These are phyloP conservation scores for Tuber umbilicatum DNA, from an alignment of 495 filamentous ascomycete species.

Conservation along the genomic window DNA sequence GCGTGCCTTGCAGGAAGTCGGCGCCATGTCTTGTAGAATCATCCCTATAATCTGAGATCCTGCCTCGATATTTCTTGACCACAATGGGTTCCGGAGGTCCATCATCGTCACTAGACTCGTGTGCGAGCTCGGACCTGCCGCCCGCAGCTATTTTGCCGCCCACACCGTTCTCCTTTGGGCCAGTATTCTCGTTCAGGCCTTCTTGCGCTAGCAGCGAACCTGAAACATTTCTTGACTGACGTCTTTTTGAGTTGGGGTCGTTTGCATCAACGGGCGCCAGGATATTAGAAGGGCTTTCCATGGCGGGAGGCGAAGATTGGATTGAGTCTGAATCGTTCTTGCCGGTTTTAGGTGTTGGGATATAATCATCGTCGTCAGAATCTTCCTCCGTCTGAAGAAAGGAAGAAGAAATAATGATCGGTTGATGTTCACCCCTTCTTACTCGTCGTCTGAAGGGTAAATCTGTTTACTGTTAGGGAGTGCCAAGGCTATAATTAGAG, in stretches of 20 bases:
- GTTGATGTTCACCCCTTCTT: slow-evolving; percentile 8
- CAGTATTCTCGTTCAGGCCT: slow-evolving; percentile 14
- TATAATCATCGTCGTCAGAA: slow-evolving; percentile 14
- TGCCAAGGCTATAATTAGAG: not conserved
- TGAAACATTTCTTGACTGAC: not conserved
- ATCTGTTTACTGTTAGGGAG: slow-evolving; percentile 14
- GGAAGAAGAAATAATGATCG: slow-evolving; percentile 19
- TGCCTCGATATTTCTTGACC: not conserved
- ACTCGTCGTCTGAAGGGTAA: slow-evolving; percentile 22
- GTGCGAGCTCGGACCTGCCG: not conserved
- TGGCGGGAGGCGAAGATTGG: slow-evolving; percentile 11
- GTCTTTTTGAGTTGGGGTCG: slow-evolving; percentile 15
- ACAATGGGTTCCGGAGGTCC: not conserved
- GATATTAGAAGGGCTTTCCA: slow-evolving; percentile 12
- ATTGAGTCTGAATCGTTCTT: slow-evolving; percentile 17
- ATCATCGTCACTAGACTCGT: not conserved
- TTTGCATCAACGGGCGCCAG: slow-evolving; percentile 19
- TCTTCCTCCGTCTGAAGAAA: slow-evolving; percentile 18
- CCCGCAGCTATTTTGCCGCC: not conserved
- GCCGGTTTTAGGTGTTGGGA: slow-evolving; percentile 20
- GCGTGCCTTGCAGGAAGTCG: not conserved
- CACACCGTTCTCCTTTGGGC: slow-evolving; percentile 6
- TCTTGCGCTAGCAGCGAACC: not conserved
- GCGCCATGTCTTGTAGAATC: not conserved
- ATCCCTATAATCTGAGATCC: not conserved